A percentile compares a stretch with the other conserved stretches of the same genome.
Evolutionary conservation across 257 asterid genomes (phyloP).

Genomic region (Solanum habrochaites): DNA sequence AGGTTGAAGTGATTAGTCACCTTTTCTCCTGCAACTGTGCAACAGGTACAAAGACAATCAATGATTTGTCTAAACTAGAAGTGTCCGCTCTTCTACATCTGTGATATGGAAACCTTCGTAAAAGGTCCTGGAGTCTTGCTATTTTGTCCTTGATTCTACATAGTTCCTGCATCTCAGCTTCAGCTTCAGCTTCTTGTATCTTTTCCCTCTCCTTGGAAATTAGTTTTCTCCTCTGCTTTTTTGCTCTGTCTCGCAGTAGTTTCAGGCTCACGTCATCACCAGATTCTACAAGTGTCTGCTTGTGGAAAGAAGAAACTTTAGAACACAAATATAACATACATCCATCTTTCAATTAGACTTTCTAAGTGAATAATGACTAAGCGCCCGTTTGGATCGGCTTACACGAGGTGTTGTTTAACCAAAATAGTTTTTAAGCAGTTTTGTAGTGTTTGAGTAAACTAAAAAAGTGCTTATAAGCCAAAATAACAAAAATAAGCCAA

Average conservation of each 20-base stretch:
- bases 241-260: constrained; percentile 55
- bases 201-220: constrained; percentile 14
- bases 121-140: constrained; percentile 36
- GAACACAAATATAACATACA: neutral
- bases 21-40: constrained; percentile 70
- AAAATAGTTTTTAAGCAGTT: neutral
- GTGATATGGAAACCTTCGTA: constrained; percentile 31
- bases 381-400: neutral
- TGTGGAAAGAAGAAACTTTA: neutral
- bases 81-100: constrained; percentile 16
- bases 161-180: constrained; percentile 64
- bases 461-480: neutral
- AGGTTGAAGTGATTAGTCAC: constrained; percentile 11
- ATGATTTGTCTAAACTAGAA: constrained; percentile 13
- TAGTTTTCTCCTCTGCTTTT: constrained; percentile 41
- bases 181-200: constrained; percentile 51
- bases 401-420: neutral
- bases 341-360: neutral
- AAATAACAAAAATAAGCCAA: too few species aligned
- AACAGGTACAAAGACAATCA: constrained; percentile 56
- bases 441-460: neutral
- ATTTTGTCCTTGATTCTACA: constrained; percentile 59
- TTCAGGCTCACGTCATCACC: constrained; percentile 74
- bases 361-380: neutral
- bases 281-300: constrained; percentile 39